These are phyloP conservation scores for Neonectria ditissima DNA, from an alignment of 2,329 filamentous ascomycete species.

Conservation along the genomic window DNA sequence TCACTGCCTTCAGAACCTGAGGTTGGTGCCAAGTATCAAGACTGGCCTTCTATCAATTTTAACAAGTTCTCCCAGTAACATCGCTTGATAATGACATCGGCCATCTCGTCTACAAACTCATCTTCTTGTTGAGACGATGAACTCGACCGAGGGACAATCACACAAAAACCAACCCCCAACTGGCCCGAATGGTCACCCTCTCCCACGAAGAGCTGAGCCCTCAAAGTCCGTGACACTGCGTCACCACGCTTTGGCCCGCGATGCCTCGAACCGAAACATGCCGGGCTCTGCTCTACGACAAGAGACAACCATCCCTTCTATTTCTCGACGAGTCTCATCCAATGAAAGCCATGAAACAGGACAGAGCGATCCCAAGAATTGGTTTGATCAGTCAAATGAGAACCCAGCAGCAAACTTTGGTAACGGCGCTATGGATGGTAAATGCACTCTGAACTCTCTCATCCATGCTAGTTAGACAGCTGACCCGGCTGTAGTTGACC, in stretches of 20 bases:
- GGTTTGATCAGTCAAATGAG: slow-evolving; percentile 67
- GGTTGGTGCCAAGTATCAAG: neutral
- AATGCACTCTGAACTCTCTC: slow-evolving; percentile 16
- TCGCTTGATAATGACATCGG: slow-evolving; percentile 7
- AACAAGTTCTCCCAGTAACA: neutral
- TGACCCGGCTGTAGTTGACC: slow-evolving; percentile 55
- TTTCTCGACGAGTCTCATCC: slow-evolving; percentile 57
- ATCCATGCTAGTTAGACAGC: neutral
- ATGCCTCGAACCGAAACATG: slow-evolving; percentile 51
- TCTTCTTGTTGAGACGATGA: slow-evolving; percentile 43
- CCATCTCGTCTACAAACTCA: neutral
- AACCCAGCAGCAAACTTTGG: slow-evolving; percentile 60
- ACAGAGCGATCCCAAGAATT: slow-evolving; percentile 63
- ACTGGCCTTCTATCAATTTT: neutral
- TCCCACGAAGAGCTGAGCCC: slow-evolving; percentile 59
- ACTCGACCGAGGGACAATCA: slow-evolving; percentile 39
- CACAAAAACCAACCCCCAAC: slow-evolving; percentile 42
- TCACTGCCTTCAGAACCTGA: neutral
- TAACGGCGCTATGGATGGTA: slow-evolving; percentile 61
- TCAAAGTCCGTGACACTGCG: slow-evolving; percentile 61
- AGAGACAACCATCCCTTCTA: slow-evolving; percentile 25
- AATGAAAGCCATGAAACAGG: slow-evolving; percentile 62
- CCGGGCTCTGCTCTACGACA: slow-evolving; percentile 41
- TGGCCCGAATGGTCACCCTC: slow-evolving; percentile 51
- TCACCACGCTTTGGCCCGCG: slow-evolving; percentile 59